A percentile compares a stretch with the other conserved stretches of the same genome.
These are phyloP conservation scores for Brettanomyces custersianus DNA, from an alignment of 805 yeast genomes.

Conservation along the genomic window DNA sequence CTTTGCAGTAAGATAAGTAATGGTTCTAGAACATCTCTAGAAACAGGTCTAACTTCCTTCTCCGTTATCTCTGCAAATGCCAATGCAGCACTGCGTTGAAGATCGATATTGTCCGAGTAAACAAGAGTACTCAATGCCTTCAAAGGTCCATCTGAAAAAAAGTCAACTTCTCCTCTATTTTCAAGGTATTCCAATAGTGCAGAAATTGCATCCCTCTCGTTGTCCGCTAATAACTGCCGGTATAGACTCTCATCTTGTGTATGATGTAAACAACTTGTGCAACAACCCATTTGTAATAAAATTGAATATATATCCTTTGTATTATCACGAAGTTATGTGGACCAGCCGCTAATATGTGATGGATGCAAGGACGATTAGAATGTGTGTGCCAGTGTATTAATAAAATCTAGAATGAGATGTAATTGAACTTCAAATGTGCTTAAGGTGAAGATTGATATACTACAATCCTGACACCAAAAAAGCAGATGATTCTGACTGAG, in stretches of 20 bases:
- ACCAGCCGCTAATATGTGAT: too few relatives aligned
- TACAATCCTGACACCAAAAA: too few relatives aligned
- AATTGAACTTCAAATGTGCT: too few relatives aligned
- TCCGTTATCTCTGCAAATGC: conserved; percentile 99
- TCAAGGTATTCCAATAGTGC: conserved; percentile 83
- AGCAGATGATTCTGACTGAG: too few relatives aligned
- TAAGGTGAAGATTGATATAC: too few relatives aligned
- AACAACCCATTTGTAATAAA: conserved; percentile 47
- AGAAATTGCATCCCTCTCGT: conserved; percentile 94
- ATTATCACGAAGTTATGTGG: too few relatives aligned
- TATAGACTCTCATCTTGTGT: conserved; percentile 46
- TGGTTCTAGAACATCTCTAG: conserved; percentile 88
- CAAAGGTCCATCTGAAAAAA: conserved; percentile 78
- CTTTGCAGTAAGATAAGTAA: conserved; percentile 79
- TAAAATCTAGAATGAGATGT: too few relatives aligned
- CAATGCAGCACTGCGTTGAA: conserved; percentile 93
- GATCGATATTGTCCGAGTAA: conserved; percentile 87
- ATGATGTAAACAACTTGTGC: conserved; percentile 39
- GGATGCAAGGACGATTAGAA: too few relatives aligned
- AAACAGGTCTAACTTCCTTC: conserved; percentile 86
- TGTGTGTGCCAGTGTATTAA: too few relatives aligned
- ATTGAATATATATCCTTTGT: conserved; percentile 1
- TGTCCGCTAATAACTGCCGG: conserved; percentile 85
- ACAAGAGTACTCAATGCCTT: conserved; percentile 88
- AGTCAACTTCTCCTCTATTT: conserved; percentile 81